A percentile compares a stretch with the other conserved stretches of the same genome.
phyloP scores from a whole-genome alignment of 2,329 filamentous ascomycete species.

The Neocatenulostroma microsporum region DNA sequence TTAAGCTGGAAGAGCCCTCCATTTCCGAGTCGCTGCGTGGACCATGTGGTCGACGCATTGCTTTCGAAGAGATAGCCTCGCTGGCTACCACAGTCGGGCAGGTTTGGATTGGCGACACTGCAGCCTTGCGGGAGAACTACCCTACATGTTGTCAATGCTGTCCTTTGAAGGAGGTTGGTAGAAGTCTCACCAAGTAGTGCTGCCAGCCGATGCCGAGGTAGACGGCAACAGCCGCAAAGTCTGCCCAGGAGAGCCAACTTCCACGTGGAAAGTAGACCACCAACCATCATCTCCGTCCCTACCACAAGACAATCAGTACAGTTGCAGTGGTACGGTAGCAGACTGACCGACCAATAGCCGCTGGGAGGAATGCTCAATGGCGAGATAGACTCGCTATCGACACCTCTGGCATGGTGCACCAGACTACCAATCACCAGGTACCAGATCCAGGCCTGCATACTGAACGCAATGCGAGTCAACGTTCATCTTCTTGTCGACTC shows the following conservation, averaged over 20 bases:
- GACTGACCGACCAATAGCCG: no score
- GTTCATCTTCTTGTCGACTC: no score
- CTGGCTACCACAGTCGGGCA: constrained; percentile 20
- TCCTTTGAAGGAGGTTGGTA: no score
- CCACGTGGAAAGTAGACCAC: constrained; percentile 37
- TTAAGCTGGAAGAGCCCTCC: constrained; percentile 25
- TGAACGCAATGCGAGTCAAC: no score
- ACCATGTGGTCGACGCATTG: constrained; percentile 30
- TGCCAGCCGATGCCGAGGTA: constrained; percentile 16
- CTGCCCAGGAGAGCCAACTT: constrained; percentile 34
- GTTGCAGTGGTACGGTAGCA: no score
- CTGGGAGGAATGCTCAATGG: no score
- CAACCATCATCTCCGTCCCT: constrained; percentile 37
- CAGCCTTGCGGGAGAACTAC: constrained; percentile 21
- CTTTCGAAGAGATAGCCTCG: constrained; percentile 25
- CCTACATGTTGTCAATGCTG: no score
- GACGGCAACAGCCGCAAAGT: constrained; percentile 18
- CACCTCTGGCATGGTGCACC: no score
- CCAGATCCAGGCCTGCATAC: no score
- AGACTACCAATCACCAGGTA: no score
- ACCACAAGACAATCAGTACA: no score
- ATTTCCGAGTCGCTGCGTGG: constrained; percentile 26
- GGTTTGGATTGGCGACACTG: constrained; percentile 16
- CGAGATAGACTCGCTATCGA: no score
- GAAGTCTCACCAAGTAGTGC: constrained; percentile 15